These are phyloP conservation scores for Linum lewisii DNA, from an alignment of 345 rosid genomes.

Conservation along the genomic window DNA sequence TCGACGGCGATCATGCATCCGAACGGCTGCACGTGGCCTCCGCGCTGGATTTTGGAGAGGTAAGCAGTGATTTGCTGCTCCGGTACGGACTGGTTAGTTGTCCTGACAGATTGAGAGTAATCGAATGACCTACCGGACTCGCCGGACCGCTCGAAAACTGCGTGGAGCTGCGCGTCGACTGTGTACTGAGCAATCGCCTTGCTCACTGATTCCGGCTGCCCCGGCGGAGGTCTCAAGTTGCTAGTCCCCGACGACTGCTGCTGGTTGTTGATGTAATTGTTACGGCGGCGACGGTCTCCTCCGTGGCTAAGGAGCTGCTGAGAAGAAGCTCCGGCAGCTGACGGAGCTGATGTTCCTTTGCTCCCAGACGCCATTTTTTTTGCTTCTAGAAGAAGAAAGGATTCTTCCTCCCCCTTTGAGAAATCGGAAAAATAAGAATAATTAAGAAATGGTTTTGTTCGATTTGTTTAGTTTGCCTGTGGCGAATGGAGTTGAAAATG, in stretches of 20 bases:
- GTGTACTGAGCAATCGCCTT: constrained; percentile 96
- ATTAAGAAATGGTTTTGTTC: too few species aligned
- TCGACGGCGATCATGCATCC: constrained; percentile 90
- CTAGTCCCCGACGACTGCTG: constrained; percentile 42
- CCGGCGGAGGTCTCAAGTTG: constrained; percentile 19
- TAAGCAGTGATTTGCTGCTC: constrained; percentile 83
- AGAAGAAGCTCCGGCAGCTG: neutral
- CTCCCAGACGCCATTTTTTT: constrained; percentile 30
- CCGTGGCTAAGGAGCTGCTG: neutral
- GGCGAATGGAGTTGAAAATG: neutral
- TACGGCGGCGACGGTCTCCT: neutral
- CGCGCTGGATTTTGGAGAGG: constrained; percentile 80
- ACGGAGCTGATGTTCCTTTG: constrained; percentile 10
- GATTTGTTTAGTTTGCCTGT: too few species aligned
- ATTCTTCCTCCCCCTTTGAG: neutral
- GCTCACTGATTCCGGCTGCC: constrained; percentile 21
- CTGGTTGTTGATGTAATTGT: constrained; percentile 11
- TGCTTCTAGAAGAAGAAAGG: neutral
- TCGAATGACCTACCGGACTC: constrained; percentile 83
- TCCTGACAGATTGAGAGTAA: constrained; percentile 61
- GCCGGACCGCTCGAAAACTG: constrained; percentile 84
- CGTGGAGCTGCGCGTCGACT: constrained; percentile 84
- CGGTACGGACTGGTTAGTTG: constrained; percentile 52
- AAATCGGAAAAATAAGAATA: too few species aligned
- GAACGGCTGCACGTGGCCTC: constrained; percentile 81